Base-by-base conservation (phyloP, 225 moss, liverwort and hornwort species). In the Marchantia paleacea region DNA sequence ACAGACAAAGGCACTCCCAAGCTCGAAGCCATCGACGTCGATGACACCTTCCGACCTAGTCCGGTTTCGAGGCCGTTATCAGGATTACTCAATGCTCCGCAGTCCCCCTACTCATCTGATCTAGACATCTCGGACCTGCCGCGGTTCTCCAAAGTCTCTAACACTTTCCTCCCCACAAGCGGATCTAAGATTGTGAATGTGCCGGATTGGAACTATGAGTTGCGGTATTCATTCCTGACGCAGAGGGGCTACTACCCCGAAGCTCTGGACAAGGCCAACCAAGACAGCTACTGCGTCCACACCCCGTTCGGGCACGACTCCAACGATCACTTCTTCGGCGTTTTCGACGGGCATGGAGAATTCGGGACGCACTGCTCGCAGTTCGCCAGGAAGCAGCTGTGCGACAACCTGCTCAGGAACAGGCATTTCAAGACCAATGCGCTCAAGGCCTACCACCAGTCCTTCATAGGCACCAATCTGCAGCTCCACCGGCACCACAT, bases 201-300 rank as follows among this genome's bases (percentile, higher is more conserved):
- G 1, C 88, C 93, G 30, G 87, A 85, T 15, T 80, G 84, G 8
- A 86, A 85, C 25, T 93, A 83, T 65, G 85, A 91, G 85, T 89
- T 97, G 19, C 90, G 95, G 66, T 95, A 92, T 75, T 93, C 97
- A 0, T 97, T 88, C 79, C 77, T 97, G 66, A 95, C 97, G 15
- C 95, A 95, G 82, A 89, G 97, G 13, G 97, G 97, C 22, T 97
- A 97, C 81, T 97, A 97, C 55, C 97, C 97, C 5, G 97, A 97
- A 79, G 91, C 97, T 20, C 88, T 95, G 55, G 95, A 97, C 70
- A 97, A 97, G 76, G 92, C 92, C 19, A 97, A 97, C 49, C 97
- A 97, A 78, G 97, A 97, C 72, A 95, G 95, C 81, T 95, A 90
- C 77, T 97, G 93, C 39, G 92, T 87, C 54, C 97, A 97, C 15